Conservation (phyloP, 1,284 basidiomycete genomes). For the Apiotrichum siamense region DNA sequence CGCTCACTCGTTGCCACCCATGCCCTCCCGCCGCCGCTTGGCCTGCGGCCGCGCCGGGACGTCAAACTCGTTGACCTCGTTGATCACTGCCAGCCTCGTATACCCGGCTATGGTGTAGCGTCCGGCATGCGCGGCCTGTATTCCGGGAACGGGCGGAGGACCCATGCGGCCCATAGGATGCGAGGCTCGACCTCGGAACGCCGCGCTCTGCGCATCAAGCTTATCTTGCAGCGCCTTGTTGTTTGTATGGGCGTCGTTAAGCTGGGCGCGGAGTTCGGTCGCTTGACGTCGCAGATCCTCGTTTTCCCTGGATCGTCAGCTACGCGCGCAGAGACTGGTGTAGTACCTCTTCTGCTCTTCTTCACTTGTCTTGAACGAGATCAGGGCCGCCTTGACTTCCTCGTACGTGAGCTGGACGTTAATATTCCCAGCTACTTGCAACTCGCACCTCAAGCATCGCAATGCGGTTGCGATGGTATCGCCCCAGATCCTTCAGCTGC, state of each 20-base stretch:
- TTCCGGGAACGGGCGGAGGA: no score
- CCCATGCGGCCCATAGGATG: neutral
- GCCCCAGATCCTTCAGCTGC: constrained; percentile 3
- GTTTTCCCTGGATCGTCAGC: neutral
- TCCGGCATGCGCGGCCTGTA: no score
- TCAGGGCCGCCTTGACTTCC: neutral
- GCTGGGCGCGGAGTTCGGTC: neutral
- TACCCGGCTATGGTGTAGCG: no score
- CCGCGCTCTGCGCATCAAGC: no score
- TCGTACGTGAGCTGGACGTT: neutral
- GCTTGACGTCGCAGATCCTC: neutral
- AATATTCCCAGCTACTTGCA: neutral
- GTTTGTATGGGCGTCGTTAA: neutral
- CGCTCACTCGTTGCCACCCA: neutral
- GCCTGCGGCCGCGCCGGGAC: no score
- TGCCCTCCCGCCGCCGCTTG: neutral
- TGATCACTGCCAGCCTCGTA: no score
- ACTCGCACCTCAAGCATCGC: constrained; percentile 3
- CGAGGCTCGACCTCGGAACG: neutral
- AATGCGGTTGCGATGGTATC: neutral
- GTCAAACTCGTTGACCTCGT: no score
- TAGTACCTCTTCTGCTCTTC: neutral
- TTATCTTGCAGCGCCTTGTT: neutral
- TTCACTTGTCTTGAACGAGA: neutral
- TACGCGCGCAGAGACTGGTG: neutral